Conservation (phyloP, 2,329 filamentous ascomycete genomes). For the Trichothecium sympodiale region DNA sequence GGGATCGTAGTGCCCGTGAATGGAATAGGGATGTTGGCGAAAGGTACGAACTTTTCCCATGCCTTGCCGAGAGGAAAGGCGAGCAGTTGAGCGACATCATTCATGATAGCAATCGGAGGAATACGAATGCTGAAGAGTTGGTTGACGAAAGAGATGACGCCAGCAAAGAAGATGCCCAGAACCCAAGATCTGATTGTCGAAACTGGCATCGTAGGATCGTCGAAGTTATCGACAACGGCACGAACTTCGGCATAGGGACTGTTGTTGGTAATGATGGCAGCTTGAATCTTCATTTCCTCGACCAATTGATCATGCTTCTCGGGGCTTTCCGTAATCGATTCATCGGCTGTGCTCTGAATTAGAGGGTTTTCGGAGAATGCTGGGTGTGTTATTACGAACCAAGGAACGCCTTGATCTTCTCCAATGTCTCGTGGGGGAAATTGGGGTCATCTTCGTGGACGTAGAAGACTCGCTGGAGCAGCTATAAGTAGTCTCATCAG, state of each 20-base stretch:
- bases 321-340: slow-evolving; percentile 20
- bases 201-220: slow-evolving; percentile 34
- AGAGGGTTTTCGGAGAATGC: no score
- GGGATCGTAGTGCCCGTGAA: slow-evolving; percentile 28
- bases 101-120: slow-evolving; percentile 35
- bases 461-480: slow-evolving; percentile 13
- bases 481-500: neutral
- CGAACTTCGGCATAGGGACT: slow-evolving; percentile 45
- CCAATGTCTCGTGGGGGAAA: slow-evolving; percentile 13
- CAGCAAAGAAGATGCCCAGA: slow-evolving; percentile 35
- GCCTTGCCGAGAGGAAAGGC: slow-evolving; percentile 31
- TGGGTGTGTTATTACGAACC: no score
- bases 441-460: slow-evolving; percentile 16
- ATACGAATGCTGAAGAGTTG: slow-evolving; percentile 44
- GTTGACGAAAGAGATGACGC: slow-evolving; percentile 35
- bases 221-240: slow-evolving; percentile 42
- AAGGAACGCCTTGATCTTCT: slow-evolving; percentile 14
- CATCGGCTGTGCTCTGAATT: slow-evolving; percentile 10
- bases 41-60: slow-evolving; percentile 21
- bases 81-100: slow-evolving; percentile 43
- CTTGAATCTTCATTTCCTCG: slow-evolving; percentile 40
- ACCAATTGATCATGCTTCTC: slow-evolving; percentile 29
- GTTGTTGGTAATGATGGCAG: slow-evolving; percentile 39
- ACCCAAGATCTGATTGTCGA: slow-evolving; percentile 41
- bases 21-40: slow-evolving; percentile 4